A percentile compares a stretch with the other conserved stretches of the same genome.
These are phyloP conservation scores for Boletellus emodensis DNA, from an alignment of 768 basidiomycete genomes.

Conservation along the genomic window DNA sequence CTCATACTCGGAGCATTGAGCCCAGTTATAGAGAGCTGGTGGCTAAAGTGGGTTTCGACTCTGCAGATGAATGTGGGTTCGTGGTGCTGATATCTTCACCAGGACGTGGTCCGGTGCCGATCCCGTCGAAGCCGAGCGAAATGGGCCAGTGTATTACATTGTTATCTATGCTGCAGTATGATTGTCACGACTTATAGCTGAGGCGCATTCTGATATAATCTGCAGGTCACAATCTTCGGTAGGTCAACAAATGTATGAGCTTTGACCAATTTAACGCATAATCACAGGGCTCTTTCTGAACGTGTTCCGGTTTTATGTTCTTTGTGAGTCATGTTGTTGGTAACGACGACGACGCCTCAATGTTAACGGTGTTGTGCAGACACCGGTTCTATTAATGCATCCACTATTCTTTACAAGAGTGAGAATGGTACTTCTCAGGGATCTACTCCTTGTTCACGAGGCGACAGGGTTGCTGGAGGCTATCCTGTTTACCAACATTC, in stretches of 20 bases:
- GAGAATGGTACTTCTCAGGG: neutral
- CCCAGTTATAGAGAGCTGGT: conserved; percentile 70
- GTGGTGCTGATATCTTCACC: conserved; percentile 20
- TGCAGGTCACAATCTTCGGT: conserved; percentile 37
- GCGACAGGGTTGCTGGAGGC: conserved; percentile 58
- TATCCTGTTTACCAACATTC: conserved; percentile 82
- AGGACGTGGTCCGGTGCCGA: conserved; percentile 57
- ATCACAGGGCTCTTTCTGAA: conserved; percentile 48
- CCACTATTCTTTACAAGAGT: conserved; percentile 72
- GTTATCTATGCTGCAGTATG: conserved; percentile 63
- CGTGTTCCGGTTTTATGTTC: conserved; percentile 64
- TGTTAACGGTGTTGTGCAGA: conserved; percentile 35
- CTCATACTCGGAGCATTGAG: conserved; percentile 55
- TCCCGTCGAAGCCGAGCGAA: conserved; percentile 35
- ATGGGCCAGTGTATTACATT: conserved; percentile 46
- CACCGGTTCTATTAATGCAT: conserved; percentile 78
- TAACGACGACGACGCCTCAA: neutral
- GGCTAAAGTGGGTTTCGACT: conserved; percentile 47
- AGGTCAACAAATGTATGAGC: conserved; percentile 1
- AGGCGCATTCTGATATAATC: conserved; percentile 19
- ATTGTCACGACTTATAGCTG: neutral
- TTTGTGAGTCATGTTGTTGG: conserved; percentile 47
- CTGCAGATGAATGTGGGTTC: neutral
- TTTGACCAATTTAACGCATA: conserved; percentile 10
- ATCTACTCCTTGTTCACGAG: conserved; percentile 12